Evolutionary conservation across 768 basidiomycete species (phyloP).

Genomic region (Tricholoma sp.): DNA sequence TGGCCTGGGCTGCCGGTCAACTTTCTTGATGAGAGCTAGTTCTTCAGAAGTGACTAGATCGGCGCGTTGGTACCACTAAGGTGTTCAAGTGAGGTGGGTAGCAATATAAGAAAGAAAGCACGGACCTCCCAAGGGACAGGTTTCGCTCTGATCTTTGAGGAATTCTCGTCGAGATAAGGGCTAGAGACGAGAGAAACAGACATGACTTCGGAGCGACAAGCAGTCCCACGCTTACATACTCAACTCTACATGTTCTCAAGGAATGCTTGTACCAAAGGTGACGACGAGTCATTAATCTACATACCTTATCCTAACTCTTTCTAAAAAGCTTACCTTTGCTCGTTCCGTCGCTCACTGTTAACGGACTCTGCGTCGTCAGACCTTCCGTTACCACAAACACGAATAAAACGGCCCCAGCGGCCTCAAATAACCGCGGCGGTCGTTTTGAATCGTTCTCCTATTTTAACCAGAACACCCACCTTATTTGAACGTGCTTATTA

Average conservation of each 20-base stretch:
- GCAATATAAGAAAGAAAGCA: background rate
- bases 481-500: conserved; percentile 79
- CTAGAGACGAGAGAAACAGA: conserved; percentile 75
- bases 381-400: conserved; percentile 8
- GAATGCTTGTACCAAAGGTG: conserved; percentile 22
- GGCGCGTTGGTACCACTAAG: conserved; percentile 91
- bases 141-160: conserved; percentile 84
- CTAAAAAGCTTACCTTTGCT: background rate
- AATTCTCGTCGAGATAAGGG: conserved; percentile 79
- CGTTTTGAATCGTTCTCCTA: conserved; percentile 73
- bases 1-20: conserved; percentile 73
- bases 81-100: conserved; percentile 9
- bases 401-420: conserved; percentile 12
- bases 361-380: conserved; percentile 32
- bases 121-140: conserved; percentile 95
- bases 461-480: conserved; percentile 65
- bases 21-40: conserved; percentile 80
- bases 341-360: conserved; percentile 35
- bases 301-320: background rate
- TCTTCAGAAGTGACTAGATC: conserved; percentile 87
- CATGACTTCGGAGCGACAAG: conserved; percentile 37
- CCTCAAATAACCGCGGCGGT: conserved; percentile 52
- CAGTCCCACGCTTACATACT: background rate
- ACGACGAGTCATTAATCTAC: background rate
- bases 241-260: conserved; percentile 28